Conservation (phyloP, 176 grass and related monocot genomes). For the Triticum monococcum region DNA sequence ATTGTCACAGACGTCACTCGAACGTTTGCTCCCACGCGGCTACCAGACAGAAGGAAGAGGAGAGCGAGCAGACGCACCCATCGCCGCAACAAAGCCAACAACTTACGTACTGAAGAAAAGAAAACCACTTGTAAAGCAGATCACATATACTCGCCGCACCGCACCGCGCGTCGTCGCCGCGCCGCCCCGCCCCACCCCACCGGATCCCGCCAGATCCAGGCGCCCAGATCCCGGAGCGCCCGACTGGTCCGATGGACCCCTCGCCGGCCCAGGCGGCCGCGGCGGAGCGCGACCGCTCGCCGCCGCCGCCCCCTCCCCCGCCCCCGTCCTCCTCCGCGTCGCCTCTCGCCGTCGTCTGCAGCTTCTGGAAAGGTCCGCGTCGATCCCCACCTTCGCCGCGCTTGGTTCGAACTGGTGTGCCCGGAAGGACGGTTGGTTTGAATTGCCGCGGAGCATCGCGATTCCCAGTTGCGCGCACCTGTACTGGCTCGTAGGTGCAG, state of each 20-base stretch:
- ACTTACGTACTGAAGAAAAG: background rate
- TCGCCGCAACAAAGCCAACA: background rate
- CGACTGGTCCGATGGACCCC: conserved; percentile 35
- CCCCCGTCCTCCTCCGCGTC: conserved; percentile 48
- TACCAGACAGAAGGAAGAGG: background rate
- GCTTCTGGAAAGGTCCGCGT: conserved; percentile 87
- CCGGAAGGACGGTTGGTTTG: background rate
- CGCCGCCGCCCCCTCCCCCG: conserved; percentile 32
- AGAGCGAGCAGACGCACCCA: conserved; percentile 4
- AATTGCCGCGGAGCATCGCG: background rate
- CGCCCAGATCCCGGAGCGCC: conserved; percentile 27
- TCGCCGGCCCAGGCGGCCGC: conserved; percentile 43
- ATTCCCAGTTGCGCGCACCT: background rate
- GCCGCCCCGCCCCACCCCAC: background rate
- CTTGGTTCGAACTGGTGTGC: conserved; percentile 16
- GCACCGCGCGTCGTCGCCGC: conserved; percentile 27
- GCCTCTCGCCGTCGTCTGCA: conserved; percentile 77
- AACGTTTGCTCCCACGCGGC: background rate
- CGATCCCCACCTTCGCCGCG: background rate
- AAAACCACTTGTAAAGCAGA: conserved; percentile 40
- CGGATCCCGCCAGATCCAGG: conserved; percentile 46
- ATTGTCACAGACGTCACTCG: background rate
- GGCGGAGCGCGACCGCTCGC: conserved; percentile 72
- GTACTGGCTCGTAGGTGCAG: background rate
- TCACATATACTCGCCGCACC: conserved; percentile 18